Base-by-base conservation (phyloP, 352 stramenopile species). In the Globisporangium carolinianum region DNA sequence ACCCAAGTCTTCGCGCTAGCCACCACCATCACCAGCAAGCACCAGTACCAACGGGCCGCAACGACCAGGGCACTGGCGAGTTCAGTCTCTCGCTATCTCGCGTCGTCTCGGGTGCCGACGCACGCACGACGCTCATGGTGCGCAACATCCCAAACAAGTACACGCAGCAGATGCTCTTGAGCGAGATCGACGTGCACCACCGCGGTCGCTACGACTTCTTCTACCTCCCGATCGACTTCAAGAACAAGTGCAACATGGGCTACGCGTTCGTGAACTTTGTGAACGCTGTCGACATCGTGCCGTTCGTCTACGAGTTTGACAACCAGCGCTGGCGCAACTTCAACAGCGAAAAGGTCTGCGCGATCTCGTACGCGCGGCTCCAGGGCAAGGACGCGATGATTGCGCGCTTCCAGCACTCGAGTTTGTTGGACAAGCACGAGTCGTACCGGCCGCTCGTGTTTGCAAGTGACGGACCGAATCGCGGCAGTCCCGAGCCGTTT, bases 141-240 rank as follows among this genome's bases (percentile, higher is more conserved):
- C 89, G 97, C 61, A 99, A 99, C 73, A 99, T 99, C 53, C 97
- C 97, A 9, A 99, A 99, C 91, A 99, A 99, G 79, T 99, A 99
- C 73, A 98, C 97, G 6, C 97, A 99, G 69, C 80, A 98, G 62
- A 99, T 99, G 95, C 74, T 99, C 12, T 74, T 99, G 9, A 59
- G 89, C 2, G 97, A 99, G 86, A 98, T 99, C 68, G 96, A 98
- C 57, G 79, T 82, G 47, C 87, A 87, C 45, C 83, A 95, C 62
- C 82, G 95, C 56, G 96, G 96, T 18, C 87, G 94, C 47, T 97
- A 96, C 62, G 95, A 98, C 69, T 99, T 99, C 63, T 99, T 99
- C 72, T 99, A 99, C 75, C 76, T 99, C 50, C 97, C 97, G 18
- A 99, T 99, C 63, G 97, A 99, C 77, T 99, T 99, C 76, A 99